A percentile compares a stretch with the other conserved stretches of the same genome.
These are phyloP conservation scores for Plectranthus barbatus DNA, from an alignment of 257 asterid genomes.

Conservation along the genomic window DNA sequence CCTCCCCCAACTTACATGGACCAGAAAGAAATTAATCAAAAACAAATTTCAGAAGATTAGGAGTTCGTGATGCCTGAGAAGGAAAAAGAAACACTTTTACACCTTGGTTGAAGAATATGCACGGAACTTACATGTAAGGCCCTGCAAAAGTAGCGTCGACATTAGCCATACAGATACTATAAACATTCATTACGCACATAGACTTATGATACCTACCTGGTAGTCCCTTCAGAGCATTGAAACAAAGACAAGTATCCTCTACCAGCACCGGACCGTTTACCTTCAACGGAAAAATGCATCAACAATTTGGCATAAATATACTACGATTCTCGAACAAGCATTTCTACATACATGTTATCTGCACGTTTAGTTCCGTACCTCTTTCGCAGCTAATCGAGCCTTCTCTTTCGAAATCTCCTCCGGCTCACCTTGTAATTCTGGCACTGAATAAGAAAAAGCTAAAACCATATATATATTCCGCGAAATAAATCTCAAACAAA, in stretches of 20 bases:
- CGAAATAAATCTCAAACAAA: neutral
- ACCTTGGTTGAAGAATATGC: constrained; percentile 23
- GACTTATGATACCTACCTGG: constrained; percentile 70
- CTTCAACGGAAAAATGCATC: constrained; percentile 27
- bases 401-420: constrained; percentile 91
- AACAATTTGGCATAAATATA: constrained; percentile 3
- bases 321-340: neutral
- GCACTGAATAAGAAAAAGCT: constrained; percentile 38
- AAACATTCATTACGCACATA: neutral
- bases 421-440: constrained; percentile 94
- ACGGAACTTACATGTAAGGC: constrained; percentile 84
- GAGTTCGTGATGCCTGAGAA: neutral
- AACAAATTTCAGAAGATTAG: neutral
- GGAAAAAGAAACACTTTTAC: constrained; percentile 5
- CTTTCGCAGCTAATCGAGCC: constrained; percentile 83
- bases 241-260: constrained; percentile 98
- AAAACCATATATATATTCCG: neutral
- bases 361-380: constrained; percentile 32
- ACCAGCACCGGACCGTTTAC: constrained; percentile 95
- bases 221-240: constrained; percentile 86
- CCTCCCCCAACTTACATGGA: neutral
- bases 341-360: constrained; percentile 23
- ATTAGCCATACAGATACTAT: constrained; percentile 18
- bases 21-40: neutral
- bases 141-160: constrained; percentile 45